A percentile compares a stretch with the other conserved stretches of the same genome.
Evolutionary conservation across 73 alveolate genomes (phyloP).

Genomic region (Tetrahymena thermophila): DNA sequence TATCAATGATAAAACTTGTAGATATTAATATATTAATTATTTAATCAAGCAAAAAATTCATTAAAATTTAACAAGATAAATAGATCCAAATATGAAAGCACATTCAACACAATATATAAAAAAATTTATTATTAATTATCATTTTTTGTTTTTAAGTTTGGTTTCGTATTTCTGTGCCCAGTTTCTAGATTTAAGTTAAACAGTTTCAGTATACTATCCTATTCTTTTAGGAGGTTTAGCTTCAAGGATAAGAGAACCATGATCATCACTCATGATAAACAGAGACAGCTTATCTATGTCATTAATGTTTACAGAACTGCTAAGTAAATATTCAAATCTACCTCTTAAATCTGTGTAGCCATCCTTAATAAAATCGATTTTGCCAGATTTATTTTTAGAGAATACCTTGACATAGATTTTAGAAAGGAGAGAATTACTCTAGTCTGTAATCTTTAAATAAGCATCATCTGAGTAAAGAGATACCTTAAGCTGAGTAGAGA

Average conservation of each 20-base stretch:
- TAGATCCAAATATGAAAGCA: too few species aligned
- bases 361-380: conserved; percentile 73
- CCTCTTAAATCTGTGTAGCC: conserved; percentile 97
- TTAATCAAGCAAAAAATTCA: too few species aligned
- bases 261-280: conserved; percentile 67
- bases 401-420: conserved; percentile 81
- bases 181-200: background rate
- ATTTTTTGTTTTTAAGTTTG: background rate
- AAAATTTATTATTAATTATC: background rate
- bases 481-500: conserved; percentile 60
- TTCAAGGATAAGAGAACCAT: conserved; percentile 46
- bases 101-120: too few species aligned
- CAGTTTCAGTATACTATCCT: background rate
- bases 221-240: background rate
- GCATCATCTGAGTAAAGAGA: conserved; percentile 67
- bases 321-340: conserved; percentile 80
- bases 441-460: conserved; percentile 70
- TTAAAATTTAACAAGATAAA: too few species aligned
- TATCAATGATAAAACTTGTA: background rate
- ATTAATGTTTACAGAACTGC: conserved; percentile 61
- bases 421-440: conserved; percentile 59
- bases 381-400: conserved; percentile 51
- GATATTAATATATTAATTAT: too few species aligned
- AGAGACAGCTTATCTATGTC: conserved; percentile 75
- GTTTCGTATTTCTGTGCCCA: background rate